Base-by-base conservation (phyloP, 2,329 filamentous ascomycete species). In the Trichoderma sp. region DNA sequence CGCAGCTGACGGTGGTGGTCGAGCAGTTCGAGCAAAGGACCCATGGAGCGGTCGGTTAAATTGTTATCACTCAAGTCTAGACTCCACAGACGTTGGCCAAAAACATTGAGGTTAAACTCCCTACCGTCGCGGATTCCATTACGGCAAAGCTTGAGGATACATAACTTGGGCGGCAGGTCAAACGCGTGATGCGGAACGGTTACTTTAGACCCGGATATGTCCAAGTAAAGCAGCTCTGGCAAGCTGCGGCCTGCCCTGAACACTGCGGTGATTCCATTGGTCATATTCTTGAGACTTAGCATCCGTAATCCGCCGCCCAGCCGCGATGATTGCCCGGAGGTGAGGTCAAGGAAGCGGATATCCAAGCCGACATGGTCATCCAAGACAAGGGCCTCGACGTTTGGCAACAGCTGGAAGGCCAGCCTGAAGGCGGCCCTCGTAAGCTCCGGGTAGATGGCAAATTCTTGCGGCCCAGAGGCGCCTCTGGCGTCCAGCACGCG, bases 1-100 rank as follows among this genome's bases (percentile, higher is more conserved):
- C 29, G 52, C 52, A 34, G 32, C 10, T 10, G 27, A 12, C 25
- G 27, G 9, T 12, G 9, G 8, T n/a, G 10, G 7, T 34, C n/a
- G 15, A 54, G 10, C n/a, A 17, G 10, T 13, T 2, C 10, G 5
- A 32, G 5, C 17, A 54, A 34, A 3, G 34, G 53, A 8, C 78
- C 72, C 12, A 87, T 71, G 4, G 77, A 71, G 2, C 42, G 71
- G 71, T 89, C 86, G 0, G 81, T 83, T 10, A 89, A 72, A 12
- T 78, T 80, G 70, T 89, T 90, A 6, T 80, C 64, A 42, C 80
- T 78, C 0, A 89, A 59, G 69, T 89, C 86, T 5, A 89, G 73
- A 71, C 86, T 87, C 86, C 87, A 89, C 12, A 89, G 74, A 32
- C 79, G 81, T 12, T 5, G 74, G 70, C 68, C 73, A 70, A 72